These are phyloP conservation scores for Uronychia binucleata DNA, from an alignment of 73 alveolate genomes.

Conservation along the genomic window DNA sequence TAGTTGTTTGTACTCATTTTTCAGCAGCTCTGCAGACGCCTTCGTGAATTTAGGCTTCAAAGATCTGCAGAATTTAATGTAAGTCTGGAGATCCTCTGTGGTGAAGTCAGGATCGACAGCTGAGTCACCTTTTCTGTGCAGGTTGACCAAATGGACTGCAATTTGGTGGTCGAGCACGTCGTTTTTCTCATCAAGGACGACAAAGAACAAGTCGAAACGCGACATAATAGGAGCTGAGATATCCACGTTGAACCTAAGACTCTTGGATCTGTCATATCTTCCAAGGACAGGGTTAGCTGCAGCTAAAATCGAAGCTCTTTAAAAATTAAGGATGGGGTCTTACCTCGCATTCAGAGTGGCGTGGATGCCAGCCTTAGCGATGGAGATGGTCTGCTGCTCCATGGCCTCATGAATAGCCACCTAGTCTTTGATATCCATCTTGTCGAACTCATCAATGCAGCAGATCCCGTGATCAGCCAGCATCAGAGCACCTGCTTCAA, in stretches of 20 bases:
- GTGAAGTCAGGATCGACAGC: conserved; percentile 72
- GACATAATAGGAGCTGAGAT: conserved; percentile 99
- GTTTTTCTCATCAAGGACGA: conserved; percentile 89
- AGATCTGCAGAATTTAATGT: conserved; percentile 93
- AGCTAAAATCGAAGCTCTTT: conserved; percentile 96
- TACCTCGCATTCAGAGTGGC: conserved; percentile 91
- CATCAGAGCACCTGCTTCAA: conserved; percentile 99
- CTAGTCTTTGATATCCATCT: conserved; percentile 99
- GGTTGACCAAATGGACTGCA: conserved; percentile 90
- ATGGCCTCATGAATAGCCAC: conserved; percentile 99
- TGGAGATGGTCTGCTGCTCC: conserved; percentile 99
- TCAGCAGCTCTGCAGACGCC: conserved; percentile 89
- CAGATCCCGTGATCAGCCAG: conserved; percentile 99
- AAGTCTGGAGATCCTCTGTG: conserved; percentile 83
- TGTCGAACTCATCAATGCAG: conserved; percentile 99
- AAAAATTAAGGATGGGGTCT: neutral
- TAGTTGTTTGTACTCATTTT: conserved; percentile 86
- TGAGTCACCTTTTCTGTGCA: conserved; percentile 75
- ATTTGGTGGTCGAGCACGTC: conserved; percentile 83
- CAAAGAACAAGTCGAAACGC: conserved; percentile 97
- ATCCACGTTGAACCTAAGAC: conserved; percentile 93
- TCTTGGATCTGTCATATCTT: conserved; percentile 94
- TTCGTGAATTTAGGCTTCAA: conserved; percentile 92
- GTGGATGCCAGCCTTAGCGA: conserved; percentile 98
- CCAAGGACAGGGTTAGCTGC: conserved; percentile 99